These are phyloP conservation scores for Rhipidocladum racemiflorum DNA, from an alignment of 176 grass and related monocot species.

Conservation along the genomic window DNA sequence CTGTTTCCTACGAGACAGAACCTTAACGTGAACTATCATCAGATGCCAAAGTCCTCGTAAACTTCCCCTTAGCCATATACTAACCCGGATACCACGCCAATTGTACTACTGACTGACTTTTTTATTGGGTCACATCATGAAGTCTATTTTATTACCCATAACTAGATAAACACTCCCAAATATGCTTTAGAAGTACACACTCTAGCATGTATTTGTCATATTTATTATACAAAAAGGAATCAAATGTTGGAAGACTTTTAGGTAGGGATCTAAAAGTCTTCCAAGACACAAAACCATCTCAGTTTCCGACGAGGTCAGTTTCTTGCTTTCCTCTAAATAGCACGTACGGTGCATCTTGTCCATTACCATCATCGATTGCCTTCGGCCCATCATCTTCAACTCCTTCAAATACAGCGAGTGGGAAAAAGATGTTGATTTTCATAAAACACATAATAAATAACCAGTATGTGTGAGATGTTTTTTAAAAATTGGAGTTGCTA, in stretches of 20 bases:
- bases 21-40: not conserved
- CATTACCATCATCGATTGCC: not conserved
- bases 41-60: not conserved
- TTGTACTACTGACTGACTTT: not conserved
- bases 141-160: not conserved
- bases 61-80: not conserved
- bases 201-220: not conserved
- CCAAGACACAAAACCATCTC: not conserved
- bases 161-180: not conserved
- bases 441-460: not conserved
- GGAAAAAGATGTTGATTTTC: not conserved
- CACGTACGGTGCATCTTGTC: not conserved
- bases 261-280: not conserved
- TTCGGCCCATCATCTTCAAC: not conserved
- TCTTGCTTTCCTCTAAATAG: not conserved
- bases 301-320: not conserved
- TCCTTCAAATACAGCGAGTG: conserved; percentile 3
- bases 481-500: not conserved
- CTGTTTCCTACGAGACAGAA: not conserved
- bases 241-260: not conserved
- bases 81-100: not conserved
- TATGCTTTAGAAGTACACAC: not conserved
- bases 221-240: not conserved
- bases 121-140: not conserved
- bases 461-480: not conserved